Evolutionary conservation across 169 alveolate species (phyloP), one percentile per base, ranked within the genome.

Genomic region (Cryptosporidium canis): DNA sequence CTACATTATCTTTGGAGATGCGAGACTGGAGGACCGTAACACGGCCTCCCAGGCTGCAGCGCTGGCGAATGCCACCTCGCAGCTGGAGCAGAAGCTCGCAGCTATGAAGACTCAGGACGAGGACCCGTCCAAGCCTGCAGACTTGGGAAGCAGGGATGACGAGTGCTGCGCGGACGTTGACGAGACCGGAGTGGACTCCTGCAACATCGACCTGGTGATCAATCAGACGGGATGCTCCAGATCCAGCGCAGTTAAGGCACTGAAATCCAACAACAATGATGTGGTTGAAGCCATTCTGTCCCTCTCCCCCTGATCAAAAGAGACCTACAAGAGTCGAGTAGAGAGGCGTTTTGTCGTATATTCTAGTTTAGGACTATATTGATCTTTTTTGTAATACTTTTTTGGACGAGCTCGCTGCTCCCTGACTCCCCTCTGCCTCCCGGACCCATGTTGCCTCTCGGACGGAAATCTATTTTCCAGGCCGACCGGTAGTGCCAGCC

Each of bases 241-340:
- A 67, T 91, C 91, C 33, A 83, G 91, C 51, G 98, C 98, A 18
- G 94, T 95, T 37, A 84, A 90, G 82, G 98, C 97, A 4, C 92
- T 96, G 5, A 90, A 92, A 83, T 92, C 90, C 18, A 83, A 94
- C 82, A 95, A 93, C 83, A 93, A 94, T 90, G 98, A 96, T 63
- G 92, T 94, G 77, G 97, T 96, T 35, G 94, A 93, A 71, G 98
- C 97, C 47, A 94, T 94, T 71, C 70, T 94, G 84, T 67, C 92
- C 65, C 90, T 92, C 71, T 72, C 91, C 9, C 85, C 90, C 24
- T 41, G 33, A 56, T 77, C 16, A 55, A 51, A 35, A 66, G 53
- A 37, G 58, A 58, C 31, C 31, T 61, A 61, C 45, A 61, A 61
- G 68, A 33, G 45, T 51, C 35, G 24, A n/a, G 24, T 51, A 51